Evolutionary conservation across 140 eudicot species (phyloP), one percentile per base, ranked within the genome.

Genomic region (Anethum foeniculum): DNA sequence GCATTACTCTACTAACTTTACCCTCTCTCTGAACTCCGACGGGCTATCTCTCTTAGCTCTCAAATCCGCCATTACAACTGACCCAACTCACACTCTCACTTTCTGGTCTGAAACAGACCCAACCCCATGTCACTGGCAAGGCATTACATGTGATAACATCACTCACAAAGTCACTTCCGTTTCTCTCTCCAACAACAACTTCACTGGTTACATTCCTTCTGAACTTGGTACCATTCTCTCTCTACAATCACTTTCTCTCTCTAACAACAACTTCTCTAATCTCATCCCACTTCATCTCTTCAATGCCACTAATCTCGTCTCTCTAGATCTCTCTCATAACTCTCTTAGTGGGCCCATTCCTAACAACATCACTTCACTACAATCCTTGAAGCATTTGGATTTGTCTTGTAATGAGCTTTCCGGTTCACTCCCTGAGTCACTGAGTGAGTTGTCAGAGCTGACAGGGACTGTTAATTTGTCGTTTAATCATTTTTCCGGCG

Each of bases 1-100:
- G 46, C 62, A 25, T 25, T n/a, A 83, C 64, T 82, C 21, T 51
- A 56, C 76, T 62, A 28, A 87, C 9, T 7, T 81, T 9, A 44
- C 86, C 0, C 30, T 28, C 32, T 86, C 97, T 18, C 84, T 92
- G 30, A 95, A 80, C 88, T 85, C 99, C 69, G 99, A 92, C 54
- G 99, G 97, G 1, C 87, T 95, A n/a, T 89, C 99, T 0, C 86
- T 95, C 34, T 84, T 94, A n/a, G 97, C 98, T 23, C 92, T 95
- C 75, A 95, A 95, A 84, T 84, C 97, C 68, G 96, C 99, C 90
- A 86, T 95, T 19, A 64, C 90, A 36, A 27, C 58, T 25, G 99
- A 94, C 77, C 99, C 99, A 36, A 80, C 86, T 2, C 78, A 82
- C n/a, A 78, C 84, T 9, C 90, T 94, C 1, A 5, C 85, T 39